These are phyloP conservation scores for Herpetomonas tarakana DNA, from an alignment of 208 protist genomes.

Conservation along the genomic window DNA sequence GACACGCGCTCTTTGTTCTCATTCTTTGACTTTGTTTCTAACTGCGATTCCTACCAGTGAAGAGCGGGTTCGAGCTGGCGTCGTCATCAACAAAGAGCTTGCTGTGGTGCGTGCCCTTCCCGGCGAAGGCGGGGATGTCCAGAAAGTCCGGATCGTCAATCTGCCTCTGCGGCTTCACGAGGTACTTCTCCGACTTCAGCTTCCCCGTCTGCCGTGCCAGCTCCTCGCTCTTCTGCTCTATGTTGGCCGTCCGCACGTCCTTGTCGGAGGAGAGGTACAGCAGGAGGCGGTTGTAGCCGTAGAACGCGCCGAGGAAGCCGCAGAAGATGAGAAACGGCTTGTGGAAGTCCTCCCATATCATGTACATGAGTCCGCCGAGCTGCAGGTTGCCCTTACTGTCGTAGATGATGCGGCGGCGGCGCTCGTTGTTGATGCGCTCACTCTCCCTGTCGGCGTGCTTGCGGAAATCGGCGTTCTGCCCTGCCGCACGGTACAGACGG, in stretches of 20 bases:
- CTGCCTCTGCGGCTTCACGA: slow-evolving; percentile 68
- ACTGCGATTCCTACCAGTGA: slow-evolving; percentile 14
- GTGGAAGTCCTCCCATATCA: slow-evolving; percentile 67
- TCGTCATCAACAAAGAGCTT: slow-evolving; percentile 54
- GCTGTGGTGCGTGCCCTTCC: slow-evolving; percentile 61
- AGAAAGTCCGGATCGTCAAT: slow-evolving; percentile 78
- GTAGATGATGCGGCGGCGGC: slow-evolving; percentile 53
- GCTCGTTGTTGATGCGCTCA: slow-evolving; percentile 53
- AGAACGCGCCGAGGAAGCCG: slow-evolving; percentile 22
- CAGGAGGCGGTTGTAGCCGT: slow-evolving; percentile 54
- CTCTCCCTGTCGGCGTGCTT: slow-evolving; percentile 57
- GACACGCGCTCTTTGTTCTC: too few relatives aligned
- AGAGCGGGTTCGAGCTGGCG: slow-evolving; percentile 18
- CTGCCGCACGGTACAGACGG: slow-evolving; percentile 18
- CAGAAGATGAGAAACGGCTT: slow-evolving; percentile 28
- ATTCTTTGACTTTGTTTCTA: too few relatives aligned
- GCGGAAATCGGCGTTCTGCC: slow-evolving; percentile 22
- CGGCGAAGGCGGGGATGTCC: slow-evolving; percentile 60
- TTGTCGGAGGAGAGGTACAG: slow-evolving; percentile 38
- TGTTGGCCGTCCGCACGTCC: slow-evolving; percentile 18
- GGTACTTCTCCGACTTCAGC: slow-evolving; percentile 55
- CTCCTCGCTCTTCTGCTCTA: slow-evolving; percentile 49
- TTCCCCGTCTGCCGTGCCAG: slow-evolving; percentile 48
- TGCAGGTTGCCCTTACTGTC: slow-evolving; percentile 53
- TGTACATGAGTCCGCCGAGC: slow-evolving; percentile 27